Evolutionary conservation across 139 green algal species (phyloP), one percentile per base, ranked within the genome.

Genomic region (Haematococcus lacustris): DNA sequence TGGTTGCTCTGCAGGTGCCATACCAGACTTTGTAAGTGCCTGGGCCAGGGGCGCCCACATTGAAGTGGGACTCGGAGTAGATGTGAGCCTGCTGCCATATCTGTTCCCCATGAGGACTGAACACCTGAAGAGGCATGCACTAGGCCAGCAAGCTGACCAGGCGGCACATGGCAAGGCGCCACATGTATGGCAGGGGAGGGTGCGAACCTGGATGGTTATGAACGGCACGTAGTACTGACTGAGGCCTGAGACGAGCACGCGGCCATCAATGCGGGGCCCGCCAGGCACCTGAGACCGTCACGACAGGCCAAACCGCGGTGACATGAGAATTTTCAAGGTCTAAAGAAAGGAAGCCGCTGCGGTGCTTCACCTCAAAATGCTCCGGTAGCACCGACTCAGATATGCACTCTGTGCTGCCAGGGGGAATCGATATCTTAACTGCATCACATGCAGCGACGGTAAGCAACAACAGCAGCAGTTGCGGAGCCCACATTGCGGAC

Each of bases 1-100:
- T 21, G 28, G 7, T 25, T n/a, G n/a, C n/a, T n/a, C n/a, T n/a
- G n/a, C 7, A 41, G 7, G 41, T 39, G 5, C 25, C 82, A 71
- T 66, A 88, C 79, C 83, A 88, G 57, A 85, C 69, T 74, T 83
- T 78, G 70, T 88, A 88, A 3, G 41, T 75, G n/a, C 83, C 83
- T 3, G 83, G 79, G 9, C 83, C 83, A 5, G 68, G 74, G 0
- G 83, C 83, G 32, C 76, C 74, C 35, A 88, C 71, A 39, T 88
- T 88, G 68, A 88, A 84, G 73, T 88, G 83, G 0, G 83, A 68
- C 40, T 88, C 83, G 1, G 66, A 67, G 57, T 85, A 79, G 26
- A 88, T 69, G 34, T 88, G 80, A 64, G 66, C 30, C 68, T 83
- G 71, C 39, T 83, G 73, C 83, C 83, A 88, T 38, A 88, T 71